Conservation (phyloP, 306 rosid species). For the Comarum palustre region DNA sequence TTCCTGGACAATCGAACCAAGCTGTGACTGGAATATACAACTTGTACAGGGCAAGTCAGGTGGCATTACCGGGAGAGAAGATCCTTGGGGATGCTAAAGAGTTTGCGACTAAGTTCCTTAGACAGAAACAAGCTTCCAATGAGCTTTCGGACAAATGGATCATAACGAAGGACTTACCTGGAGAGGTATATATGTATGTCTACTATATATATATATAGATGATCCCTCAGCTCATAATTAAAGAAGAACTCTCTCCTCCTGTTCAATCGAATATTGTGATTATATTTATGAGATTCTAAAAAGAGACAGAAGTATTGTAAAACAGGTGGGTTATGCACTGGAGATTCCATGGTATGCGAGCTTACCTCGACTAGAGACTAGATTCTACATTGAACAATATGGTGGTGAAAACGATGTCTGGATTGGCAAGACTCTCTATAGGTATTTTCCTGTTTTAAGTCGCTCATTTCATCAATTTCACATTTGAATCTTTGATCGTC, state of each 20-base stretch:
- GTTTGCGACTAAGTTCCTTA: conserved; percentile 51
- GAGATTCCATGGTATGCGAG: conserved; percentile 83
- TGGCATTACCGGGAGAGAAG: conserved; percentile 63
- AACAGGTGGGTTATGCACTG: conserved; percentile 69
- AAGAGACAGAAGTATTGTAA: not conserved
- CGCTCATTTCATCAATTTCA: not conserved
- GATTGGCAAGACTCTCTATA: conserved; percentile 95
- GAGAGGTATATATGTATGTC: conserved; percentile 47
- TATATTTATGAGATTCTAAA: not conserved
- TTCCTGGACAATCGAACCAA: conserved; percentile 60
- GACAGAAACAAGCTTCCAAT: conserved; percentile 50
- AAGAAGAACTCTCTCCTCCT: not conserved
- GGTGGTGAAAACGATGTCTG: conserved; percentile 79
- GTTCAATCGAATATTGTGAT: not conserved
- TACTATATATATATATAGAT: not conserved
- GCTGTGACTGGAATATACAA: conserved; percentile 76
- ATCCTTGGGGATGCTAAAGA: conserved; percentile 62
- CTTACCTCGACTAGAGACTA: conserved; percentile 70
- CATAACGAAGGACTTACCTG: conserved; percentile 65
- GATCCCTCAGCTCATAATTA: too few species aligned
- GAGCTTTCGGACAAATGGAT: conserved; percentile 87
- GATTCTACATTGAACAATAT: conserved; percentile 71
- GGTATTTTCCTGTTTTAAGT: conserved; percentile 28
- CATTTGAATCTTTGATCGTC: not conserved
- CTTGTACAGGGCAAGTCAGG: conserved; percentile 36